A percentile compares a stretch with the other conserved stretches of the same genome.
Evolutionary conservation across 176 grass and related monocot genomes (phyloP).

Genomic region (Otatea glauca): DNA sequence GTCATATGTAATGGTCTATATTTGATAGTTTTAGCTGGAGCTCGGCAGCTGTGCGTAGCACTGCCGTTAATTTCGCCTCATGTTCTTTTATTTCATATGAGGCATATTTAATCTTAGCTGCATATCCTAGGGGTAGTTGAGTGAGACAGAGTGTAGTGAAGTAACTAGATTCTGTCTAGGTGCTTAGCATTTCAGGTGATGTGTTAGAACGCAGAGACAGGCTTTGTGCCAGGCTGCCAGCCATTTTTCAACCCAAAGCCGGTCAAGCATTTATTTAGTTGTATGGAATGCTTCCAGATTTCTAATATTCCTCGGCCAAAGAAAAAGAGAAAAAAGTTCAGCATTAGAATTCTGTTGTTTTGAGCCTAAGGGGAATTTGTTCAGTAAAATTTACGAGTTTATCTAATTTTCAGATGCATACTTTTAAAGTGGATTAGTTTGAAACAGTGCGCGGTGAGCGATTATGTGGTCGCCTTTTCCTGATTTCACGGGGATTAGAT

Average conservation of each 20-base stretch:
- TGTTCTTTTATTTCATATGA: slow-evolving; percentile 66
- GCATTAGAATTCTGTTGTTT: neutral
- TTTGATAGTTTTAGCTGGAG: slow-evolving; percentile 58
- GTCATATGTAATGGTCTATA: slow-evolving; percentile 68
- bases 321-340: neutral
- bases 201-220: slow-evolving; percentile 40
- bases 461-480: neutral
- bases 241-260: slow-evolving; percentile 49
- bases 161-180: slow-evolving; percentile 56
- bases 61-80: slow-evolving; percentile 53
- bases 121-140: slow-evolving; percentile 52
- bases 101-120: slow-evolving; percentile 61
- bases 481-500: neutral
- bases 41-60: slow-evolving; percentile 40
- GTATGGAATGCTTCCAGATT: neutral
- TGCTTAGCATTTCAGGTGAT: slow-evolving; percentile 46
- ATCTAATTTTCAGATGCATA: neutral
- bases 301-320: neutral
- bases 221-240: slow-evolving; percentile 20
- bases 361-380: neutral
- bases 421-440: neutral
- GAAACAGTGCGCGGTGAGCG: neutral
- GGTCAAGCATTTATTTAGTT: slow-evolving; percentile 38
- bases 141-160: slow-evolving; percentile 45
- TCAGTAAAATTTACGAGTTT: neutral